Base-by-base conservation (phyloP, 768 basidiomycete genomes). In the Naematelia encephala region DNA sequence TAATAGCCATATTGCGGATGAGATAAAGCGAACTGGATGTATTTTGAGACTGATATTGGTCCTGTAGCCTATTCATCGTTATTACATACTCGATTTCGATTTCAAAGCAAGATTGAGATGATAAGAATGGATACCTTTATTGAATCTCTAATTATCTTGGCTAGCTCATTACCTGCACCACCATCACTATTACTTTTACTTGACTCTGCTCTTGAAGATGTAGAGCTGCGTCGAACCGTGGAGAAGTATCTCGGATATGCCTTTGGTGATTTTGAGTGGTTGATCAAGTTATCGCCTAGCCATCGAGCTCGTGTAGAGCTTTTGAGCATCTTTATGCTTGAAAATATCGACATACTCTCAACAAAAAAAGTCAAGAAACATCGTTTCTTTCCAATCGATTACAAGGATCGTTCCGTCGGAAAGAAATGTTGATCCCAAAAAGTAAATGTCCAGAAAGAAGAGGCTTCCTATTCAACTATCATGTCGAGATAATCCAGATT, bases 1-100 rank as follows among this genome's bases (percentile, higher is more conserved):
- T 98, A 98, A 78, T 98, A 99, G 1, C 96, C 96, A 54, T 90
- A 81, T 0, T 84, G 87, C 1, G 93, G 91, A 78, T 97, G 93
- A 0, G 86, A 83, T 3, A 98, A 84, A 64, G 91, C 93, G 64
- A 89, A 82, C 65, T 89, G 87, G 87, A 96, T 96, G 80, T 94
- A 98, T 0, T 85, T 84, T 49, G 93, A 82, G 66, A 92, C 84
- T 0, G 92, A 85, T 51, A 98, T 80, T 0, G 96, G 93, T 0
- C 96, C 96, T 25, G 89, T 88, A 1, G 87, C 84, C 92, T 96
- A 4, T 14, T 4, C 19, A n/a, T 56, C 25, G 60, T 39, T 25
- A n/a, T 25, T 2, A 14, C 45, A 28, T 23, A 56, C n/a, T n/a
- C n/a, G 23, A 22, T 51, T 23, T 13, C 8, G 23, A 46, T n/a